Evolutionary conservation across 768 basidiomycete genomes (phyloP), one percentile per base, ranked within the genome.

Genomic region (Lactifluus echinatus): DNA sequence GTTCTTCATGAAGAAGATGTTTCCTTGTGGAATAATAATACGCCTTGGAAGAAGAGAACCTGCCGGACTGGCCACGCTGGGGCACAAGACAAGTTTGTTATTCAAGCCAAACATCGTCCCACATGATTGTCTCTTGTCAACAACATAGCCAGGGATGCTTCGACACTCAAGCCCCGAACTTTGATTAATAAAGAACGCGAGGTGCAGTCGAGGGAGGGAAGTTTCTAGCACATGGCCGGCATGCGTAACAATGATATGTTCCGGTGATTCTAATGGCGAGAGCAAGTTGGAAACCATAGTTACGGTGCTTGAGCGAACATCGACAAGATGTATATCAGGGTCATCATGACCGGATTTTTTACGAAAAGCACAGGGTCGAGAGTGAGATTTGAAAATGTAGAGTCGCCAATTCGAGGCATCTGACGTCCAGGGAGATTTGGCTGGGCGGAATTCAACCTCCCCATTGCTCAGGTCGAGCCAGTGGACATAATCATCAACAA

Each of bases 71-170:
- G n/a, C 23, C 24, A 6, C 5, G 19, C 31, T 28, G 14, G 51
- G 56, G 46, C 53, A 31, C 10, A 59, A 45, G 24, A 59, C 31
- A 19, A 59, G 73, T 36, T 66, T 71, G 33, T 67, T 72, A 34
- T 46, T 37, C 33, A 81, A 62, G 15, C 79, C 80, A 37, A 77
- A 70, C 63, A 81, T 65, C 1, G 76, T 73, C 1, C 76, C 76
- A 1, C 66, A 65, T 1, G 69, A 75, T 56, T 79, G 79, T 34
- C 67, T 49, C 2, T 50, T 1, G 50, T 78, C 75, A n/a, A 79
- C 66, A 15, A 74, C 64, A 70, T 76, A 77, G 21, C 66, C 69
- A 12, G 72, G 71, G 33, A 77, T 66, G 37, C 75, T 76, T 8
- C 57, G 66, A 36, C 73, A 78, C 55, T 75, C 72, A 23, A 80